Base-by-base conservation (phyloP, 1,284 basidiomycete species). In the Wallemia hederae region DNA sequence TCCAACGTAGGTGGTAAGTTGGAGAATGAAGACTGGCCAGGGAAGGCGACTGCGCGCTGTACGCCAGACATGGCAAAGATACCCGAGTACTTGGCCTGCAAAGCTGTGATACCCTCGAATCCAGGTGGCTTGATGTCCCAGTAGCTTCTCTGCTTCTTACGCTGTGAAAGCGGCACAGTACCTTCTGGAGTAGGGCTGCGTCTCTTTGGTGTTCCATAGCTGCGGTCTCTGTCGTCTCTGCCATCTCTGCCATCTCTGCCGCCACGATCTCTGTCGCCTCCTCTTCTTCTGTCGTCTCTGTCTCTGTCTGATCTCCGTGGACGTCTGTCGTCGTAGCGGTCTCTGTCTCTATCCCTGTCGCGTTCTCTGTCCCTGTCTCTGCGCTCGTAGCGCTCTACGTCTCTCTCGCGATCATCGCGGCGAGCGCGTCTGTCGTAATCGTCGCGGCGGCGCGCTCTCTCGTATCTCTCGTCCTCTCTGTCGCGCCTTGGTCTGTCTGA, bases 51-150 rank as follows among this genome's bases (percentile, higher is more conserved):
- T 59, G 61, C 25, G 27, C 62, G 22, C 58, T 60, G 22, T 62
- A 63, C 24, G 65, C 61, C 11, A 55, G 60, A 24, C 58, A 59
- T 9, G 58, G 60, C 61, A 63, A 65, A 59, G 63, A 63, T 66
- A 87, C 88, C 90, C 60, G 91, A 96, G 72, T 90, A 85, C 72
- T 98, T 99, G 25, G 92, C 92, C 69, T 96, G 88, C 75, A 90
- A 78, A 17, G 91, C 89, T 1, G 82, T 83, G 66, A 96, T 88
- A 66, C 86, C 84, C 68, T 97, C 91, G 66, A 94, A 98, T 24
- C 91, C 91, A 15, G 85, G 84, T 14, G 92, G 87, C 69, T 86
- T 82, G 26, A 94, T 83, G 71, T 98, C 89, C 92, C 94, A 99
- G 1, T 86, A 85, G 60, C 86, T 88, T 9, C 85, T 82, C 67